A percentile compares a stretch with the other conserved stretches of the same genome.
phyloP scores from a whole-genome alignment of 2,329 filamentous ascomycete species.

The Colletotrichum eremochloae region DNA sequence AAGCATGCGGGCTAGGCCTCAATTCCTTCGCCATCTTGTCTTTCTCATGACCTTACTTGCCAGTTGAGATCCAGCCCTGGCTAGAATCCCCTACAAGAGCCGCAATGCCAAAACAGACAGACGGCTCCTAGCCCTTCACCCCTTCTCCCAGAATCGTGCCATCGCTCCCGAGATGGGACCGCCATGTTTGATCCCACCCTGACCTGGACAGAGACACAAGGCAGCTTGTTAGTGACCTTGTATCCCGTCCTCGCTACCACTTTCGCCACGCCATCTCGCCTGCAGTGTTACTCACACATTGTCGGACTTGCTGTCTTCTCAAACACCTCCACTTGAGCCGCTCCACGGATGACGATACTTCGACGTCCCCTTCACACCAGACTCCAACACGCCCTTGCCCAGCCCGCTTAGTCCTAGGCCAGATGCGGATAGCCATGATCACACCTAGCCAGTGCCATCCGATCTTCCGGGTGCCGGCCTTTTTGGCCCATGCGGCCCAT shows the following conservation, averaged over 20 bases:
- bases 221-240: neutral
- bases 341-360: conserved; percentile 15
- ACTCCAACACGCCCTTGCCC: conserved; percentile 33
- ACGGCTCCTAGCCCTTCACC: conserved; percentile 14
- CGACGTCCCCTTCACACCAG: conserved; percentile 22
- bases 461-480: conserved; percentile 33
- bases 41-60: conserved; percentile 1
- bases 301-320: neutral
- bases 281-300: conserved; percentile 9
- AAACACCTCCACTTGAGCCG: neutral
- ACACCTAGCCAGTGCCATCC: conserved; percentile 8
- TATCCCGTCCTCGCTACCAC: neutral
- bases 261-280: neutral
- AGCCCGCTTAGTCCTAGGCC: conserved; percentile 3
- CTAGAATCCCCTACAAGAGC: conserved; percentile 38
- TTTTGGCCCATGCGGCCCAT: conserved; percentile 29
- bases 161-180: conserved; percentile 32
- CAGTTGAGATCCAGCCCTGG: conserved; percentile 27
- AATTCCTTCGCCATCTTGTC: neutral
- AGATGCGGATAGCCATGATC: conserved; percentile 12
- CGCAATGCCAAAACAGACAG: conserved; percentile 40
- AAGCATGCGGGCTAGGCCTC: conserved; percentile 21
- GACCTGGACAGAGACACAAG: neutral
- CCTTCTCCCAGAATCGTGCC: conserved; percentile 30
- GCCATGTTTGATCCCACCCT: conserved; percentile 6